A percentile compares a stretch with the other conserved stretches of the same genome.
phyloP scores from a whole-genome alignment of 495 filamentous ascomycete species.

The Neurospora tetraspora region DNA sequence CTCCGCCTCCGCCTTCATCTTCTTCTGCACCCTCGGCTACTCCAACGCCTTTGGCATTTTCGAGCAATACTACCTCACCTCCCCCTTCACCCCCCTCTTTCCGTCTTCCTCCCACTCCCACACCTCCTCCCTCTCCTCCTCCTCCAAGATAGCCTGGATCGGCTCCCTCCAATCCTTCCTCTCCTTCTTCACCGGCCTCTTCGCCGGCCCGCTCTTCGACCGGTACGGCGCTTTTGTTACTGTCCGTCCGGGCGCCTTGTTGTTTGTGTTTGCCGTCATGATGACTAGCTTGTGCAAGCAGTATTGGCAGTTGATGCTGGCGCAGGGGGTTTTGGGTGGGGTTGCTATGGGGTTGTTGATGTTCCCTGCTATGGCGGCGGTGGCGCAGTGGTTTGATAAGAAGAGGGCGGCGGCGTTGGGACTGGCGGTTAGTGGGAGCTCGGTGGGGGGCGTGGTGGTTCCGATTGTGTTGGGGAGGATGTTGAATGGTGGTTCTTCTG shows the following conservation, averaged over 20 bases:
- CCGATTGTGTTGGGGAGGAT: slow-evolving; percentile 34
- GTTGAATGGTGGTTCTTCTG: slow-evolving; percentile 17
- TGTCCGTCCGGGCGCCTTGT: slow-evolving; percentile 27
- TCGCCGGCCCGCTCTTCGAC: slow-evolving; percentile 44
- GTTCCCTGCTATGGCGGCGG: slow-evolving; percentile 41
- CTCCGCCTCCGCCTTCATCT: slow-evolving; percentile 10
- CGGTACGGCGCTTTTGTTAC: slow-evolving; percentile 33
- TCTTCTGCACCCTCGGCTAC: slow-evolving; percentile 50
- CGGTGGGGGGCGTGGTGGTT: slow-evolving; percentile 47
- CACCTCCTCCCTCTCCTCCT: no score
- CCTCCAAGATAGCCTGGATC: slow-evolving; percentile 50
- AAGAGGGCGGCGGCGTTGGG: slow-evolving; percentile 46
- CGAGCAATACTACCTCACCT: slow-evolving; percentile 43
- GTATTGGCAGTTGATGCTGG: slow-evolving; percentile 55
- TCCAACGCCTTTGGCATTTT: slow-evolving; percentile 54
- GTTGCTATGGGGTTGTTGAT: slow-evolving; percentile 38
- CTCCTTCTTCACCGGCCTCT: slow-evolving; percentile 34
- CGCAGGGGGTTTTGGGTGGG: slow-evolving; percentile 48
- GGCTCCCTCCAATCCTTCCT: slow-evolving; percentile 38
- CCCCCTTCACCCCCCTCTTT: background rate
- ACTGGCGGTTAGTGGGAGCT: slow-evolving; percentile 44
- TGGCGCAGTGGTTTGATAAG: slow-evolving; percentile 45
- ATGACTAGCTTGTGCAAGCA: slow-evolving; percentile 46
- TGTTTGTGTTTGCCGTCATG: slow-evolving; percentile 38
- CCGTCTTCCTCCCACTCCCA: slow-evolving; percentile 20